Evolutionary conservation across 2,329 filamentous ascomycete genomes (phyloP), one percentile per base, ranked within the genome.

Genomic region (Epicoccum sorghinum): DNA sequence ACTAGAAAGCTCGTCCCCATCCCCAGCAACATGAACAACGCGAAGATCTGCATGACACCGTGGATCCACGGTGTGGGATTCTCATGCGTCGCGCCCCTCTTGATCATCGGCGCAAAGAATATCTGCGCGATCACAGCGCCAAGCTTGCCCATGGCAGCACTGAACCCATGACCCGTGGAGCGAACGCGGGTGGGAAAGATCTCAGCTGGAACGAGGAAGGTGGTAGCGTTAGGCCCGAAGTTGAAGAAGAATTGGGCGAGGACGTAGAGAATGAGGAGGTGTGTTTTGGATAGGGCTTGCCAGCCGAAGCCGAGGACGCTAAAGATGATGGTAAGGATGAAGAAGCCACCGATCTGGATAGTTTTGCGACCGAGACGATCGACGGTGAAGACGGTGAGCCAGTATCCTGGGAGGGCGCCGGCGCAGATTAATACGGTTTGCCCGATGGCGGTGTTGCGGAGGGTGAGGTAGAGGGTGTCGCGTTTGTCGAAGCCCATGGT

Each of bases 381-480:
- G 52, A 91, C 85, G 1, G 84, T 86, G 10, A 86, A 86, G 5
- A 92, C 89, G 0, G 89, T 90, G 13, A 91, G 83, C 89, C 89
- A 93, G 79, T 93, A 93, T 12, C 90, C 90, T 0, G 90, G 90
- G 12, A 93, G 89, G 42, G 90, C 88, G 52, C 89, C 90, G 4
- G 90, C 89, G 55, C 89, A 85, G 62, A 92, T 86, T 45, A 93
- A 82, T 62, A 93, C 90, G 64, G 93, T 77, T 77, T 93, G 92
- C 8, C 90, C 90, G 18, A 91, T 82, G 44, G 89, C 88, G 7
- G 86, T 90, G 75, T 89, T 90, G 79, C 86, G 87, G 58, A 91
- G 81, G 70, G 80, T 82, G 61, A 90, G 73, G 77, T 92, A 92
- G 27, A 89, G 84, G 59, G 82, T 85, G 49, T 68, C 68, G 8